Evolutionary conservation across 306 rosid genomes (phyloP).

Genomic region (Rosa chinensis): DNA sequence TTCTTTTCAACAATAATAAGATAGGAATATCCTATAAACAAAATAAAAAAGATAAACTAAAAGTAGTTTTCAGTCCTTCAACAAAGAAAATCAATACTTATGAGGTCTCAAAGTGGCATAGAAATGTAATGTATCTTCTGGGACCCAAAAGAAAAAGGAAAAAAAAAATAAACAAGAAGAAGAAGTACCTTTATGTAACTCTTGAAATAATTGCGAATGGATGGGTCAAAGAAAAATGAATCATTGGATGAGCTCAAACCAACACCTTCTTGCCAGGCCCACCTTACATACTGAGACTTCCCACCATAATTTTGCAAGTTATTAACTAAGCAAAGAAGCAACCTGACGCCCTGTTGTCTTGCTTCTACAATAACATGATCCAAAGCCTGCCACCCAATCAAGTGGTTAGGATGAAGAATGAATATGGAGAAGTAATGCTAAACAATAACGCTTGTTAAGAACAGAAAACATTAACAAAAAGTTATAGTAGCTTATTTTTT

Average conservation of each 20-base stretch:
- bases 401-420: conserved; percentile 9
- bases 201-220: conserved; percentile 80
- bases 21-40: background rate
- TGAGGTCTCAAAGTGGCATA: background rate
- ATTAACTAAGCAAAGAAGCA: conserved; percentile 90
- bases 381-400: conserved; percentile 66
- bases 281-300: conserved; percentile 91
- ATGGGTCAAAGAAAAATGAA: conserved; percentile 96
- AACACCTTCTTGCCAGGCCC: conserved; percentile 99
- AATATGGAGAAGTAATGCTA: background rate
- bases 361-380: conserved; percentile 95
- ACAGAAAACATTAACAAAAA: background rate
- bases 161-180: background rate
- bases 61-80: background rate
- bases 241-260: conserved; percentile 90
- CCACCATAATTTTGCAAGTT: conserved; percentile 95
- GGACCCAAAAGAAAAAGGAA: background rate
- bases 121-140: background rate
- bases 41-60: background rate
- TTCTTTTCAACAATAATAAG: background rate
- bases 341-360: conserved; percentile 65
- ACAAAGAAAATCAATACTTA: background rate
- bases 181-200: conserved; percentile 69
- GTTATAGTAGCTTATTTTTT: background rate
- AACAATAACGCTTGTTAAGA: background rate